Percentiles rank a stretch among this genome's conserved stretches.
Conservation (phyloP, 768 basidiomycete species). For the Hericium rajendrae region DNA sequence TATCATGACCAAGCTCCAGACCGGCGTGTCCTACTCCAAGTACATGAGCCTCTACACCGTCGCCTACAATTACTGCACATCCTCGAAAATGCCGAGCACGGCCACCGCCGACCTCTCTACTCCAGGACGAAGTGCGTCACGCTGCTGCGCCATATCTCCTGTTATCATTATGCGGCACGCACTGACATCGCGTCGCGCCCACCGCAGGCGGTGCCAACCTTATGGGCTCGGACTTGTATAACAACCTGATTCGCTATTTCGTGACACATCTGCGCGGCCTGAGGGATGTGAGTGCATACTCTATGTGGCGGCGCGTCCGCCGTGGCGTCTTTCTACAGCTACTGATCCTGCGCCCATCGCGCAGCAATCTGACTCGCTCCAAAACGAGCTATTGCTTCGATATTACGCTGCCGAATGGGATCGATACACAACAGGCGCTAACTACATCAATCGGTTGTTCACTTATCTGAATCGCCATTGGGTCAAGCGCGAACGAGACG, state of each 20-base stretch:
- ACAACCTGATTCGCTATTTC: slow-evolving; percentile 89
- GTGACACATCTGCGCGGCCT: slow-evolving; percentile 64
- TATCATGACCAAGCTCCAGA: slow-evolving; percentile 86
- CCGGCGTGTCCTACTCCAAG: slow-evolving; percentile 82
- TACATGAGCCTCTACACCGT: slow-evolving; percentile 88
- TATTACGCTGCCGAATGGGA: slow-evolving; percentile 95
- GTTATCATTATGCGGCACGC: neutral
- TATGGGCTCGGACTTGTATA: slow-evolving; percentile 97
- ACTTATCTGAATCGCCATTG: slow-evolving; percentile 98
- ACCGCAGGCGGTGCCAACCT: slow-evolving; percentile 79
- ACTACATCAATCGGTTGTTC: slow-evolving; percentile 95
- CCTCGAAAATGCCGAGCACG: slow-evolving; percentile 61
- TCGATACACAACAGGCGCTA: slow-evolving; percentile 92
- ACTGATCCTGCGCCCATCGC: neutral
- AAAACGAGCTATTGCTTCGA: slow-evolving; percentile 80
- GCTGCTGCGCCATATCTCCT: slow-evolving; percentile 1
- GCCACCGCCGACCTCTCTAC: slow-evolving; percentile 28
- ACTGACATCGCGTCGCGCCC: neutral
- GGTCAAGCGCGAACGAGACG: slow-evolving; percentile 97
- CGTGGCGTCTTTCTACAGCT: slow-evolving; percentile 2
- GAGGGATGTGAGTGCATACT: slow-evolving; percentile 38
- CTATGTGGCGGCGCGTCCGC: slow-evolving; percentile 19
- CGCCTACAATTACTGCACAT: slow-evolving; percentile 97
- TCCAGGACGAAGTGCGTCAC: slow-evolving; percentile 48
- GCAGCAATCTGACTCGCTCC: slow-evolving; percentile 69